Percentiles rank a stretch among this genome's conserved stretches.
phyloP scores from a whole-genome alignment of 495 filamentous ascomycete species.

The Penicillium verhagenii region DNA sequence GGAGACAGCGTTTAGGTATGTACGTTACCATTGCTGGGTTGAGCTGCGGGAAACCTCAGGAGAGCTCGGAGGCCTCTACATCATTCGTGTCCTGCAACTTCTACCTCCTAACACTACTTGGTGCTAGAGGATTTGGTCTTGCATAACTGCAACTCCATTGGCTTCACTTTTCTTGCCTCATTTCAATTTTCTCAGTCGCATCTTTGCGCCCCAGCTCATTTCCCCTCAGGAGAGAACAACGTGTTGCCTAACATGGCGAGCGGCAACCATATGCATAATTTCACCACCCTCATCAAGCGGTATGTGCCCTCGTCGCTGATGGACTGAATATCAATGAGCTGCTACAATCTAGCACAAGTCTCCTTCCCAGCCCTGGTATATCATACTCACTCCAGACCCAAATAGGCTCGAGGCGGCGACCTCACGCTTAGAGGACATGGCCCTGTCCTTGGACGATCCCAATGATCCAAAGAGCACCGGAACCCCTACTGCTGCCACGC shows the following conservation, averaged over 20 bases:
- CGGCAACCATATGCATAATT: constrained; percentile 81
- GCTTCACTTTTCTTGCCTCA: constrained; percentile 15
- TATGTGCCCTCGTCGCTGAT: constrained; percentile 42
- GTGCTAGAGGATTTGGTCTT: neutral
- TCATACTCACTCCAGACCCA: constrained; percentile 24
- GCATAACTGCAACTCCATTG: neutral
- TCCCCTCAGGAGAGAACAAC: constrained; percentile 17
- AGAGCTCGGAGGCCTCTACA: constrained; percentile 8
- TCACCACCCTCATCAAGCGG: constrained; percentile 98
- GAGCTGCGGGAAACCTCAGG: constrained; percentile 24
- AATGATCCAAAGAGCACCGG: constrained; percentile 51
- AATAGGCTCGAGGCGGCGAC: constrained; percentile 96
- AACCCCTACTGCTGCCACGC: constrained; percentile 37
- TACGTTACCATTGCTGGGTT: constrained; percentile 16
- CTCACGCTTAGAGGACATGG: constrained; percentile 93
- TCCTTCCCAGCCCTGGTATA: neutral
- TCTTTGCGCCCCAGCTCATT: constrained; percentile 15
- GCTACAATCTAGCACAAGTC: constrained; percentile 1
- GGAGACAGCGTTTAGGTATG: constrained; percentile 1
- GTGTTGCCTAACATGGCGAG: constrained; percentile 50
- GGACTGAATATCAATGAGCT: neutral
- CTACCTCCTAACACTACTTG: constrained; percentile 2
- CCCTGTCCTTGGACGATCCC: constrained; percentile 61
- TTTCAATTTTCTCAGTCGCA: neutral
- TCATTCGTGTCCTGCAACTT: constrained; percentile 5